Evolutionary conservation across 106 monocot species (phyloP), one percentile per base, ranked within the genome.

Genomic region (Apostasia ramifera): DNA sequence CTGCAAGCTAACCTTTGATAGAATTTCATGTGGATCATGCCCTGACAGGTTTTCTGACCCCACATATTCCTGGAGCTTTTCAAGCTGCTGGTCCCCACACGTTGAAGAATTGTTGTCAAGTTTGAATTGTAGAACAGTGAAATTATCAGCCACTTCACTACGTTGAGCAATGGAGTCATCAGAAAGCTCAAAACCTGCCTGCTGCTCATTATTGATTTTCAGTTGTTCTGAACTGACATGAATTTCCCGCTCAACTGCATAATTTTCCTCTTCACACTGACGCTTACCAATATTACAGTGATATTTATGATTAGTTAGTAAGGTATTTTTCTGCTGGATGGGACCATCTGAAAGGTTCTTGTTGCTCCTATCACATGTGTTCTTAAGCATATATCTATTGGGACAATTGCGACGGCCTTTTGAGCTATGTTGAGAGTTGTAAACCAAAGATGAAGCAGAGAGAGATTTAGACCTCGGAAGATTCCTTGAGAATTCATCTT

Each of bases 381-480:
- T 84, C 47, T 91, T 76, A 9, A 77, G 68, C 44, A 44, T 70
- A 64, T 51, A 76, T 42, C 78, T 72, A 45, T 68, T 42, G 15
- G 63, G 67, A 45, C 58, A 48, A 53, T 59, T 73, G 73, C 67
- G 47, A 8, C 53, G 66, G 50, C 72, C 74, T 62, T 58, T 72
- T 61, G 62, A 68, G 26, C 69, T 76, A 39, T 59, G 55, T 73
- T 78, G 79, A 64, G 66, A 47, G 70, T 63, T 75, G 66, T 55
- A 56, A 53, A 69, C 6, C 40, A 73, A 63, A 8, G 90, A 77
- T 45, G 79, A 74, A 48, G 76, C 7, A 47, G 80, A 80, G 70
- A 80, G 79, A 74, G 86, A 88, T 26, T 69, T 77, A 0, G 91
- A 91, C 63, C 85, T 91, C 58, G 55, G 39, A 10, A 88, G 71